These are phyloP conservation scores for Arctium lappa DNA, from an alignment of 129 eudicot genomes.

Conservation along the genomic window DNA sequence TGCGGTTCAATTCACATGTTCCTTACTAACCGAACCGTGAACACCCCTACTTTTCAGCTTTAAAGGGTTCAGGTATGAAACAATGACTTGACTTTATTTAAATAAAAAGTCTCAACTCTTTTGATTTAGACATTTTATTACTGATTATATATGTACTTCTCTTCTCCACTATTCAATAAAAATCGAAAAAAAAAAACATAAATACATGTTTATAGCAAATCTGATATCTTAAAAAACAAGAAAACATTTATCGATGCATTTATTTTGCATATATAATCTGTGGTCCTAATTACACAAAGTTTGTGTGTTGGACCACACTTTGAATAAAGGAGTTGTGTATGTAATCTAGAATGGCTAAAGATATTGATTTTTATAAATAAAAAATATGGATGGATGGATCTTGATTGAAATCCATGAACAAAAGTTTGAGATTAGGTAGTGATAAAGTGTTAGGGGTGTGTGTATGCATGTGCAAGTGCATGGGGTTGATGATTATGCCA, in stretches of 20 bases:
- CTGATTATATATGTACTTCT: neutral
- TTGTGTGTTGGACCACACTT: conserved; percentile 38
- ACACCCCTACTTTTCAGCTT: neutral
- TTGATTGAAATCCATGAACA: conserved; percentile 33
- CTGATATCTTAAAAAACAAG: conserved; percentile 15
- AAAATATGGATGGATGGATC: conserved; percentile 11
- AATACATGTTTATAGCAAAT: neutral
- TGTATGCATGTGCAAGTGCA: conserved; percentile 37
- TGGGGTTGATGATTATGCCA: conserved; percentile 40
- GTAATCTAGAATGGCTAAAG: conserved; percentile 27
- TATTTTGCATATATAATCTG: conserved; percentile 13
- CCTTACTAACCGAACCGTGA: no score
- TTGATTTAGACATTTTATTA: neutral
- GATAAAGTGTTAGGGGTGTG: conserved; percentile 35
- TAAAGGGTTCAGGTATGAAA: neutral
- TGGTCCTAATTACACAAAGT: conserved; percentile 36
- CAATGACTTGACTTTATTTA: neutral
- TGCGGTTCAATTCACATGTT: no score
- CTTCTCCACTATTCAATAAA: neutral
- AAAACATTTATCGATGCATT: conserved; percentile 16
- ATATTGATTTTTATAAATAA: conserved; percentile 9
- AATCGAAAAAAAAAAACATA: neutral
- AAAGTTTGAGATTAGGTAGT: conserved; percentile 40
- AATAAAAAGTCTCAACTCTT: neutral
- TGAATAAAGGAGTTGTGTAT: conserved; percentile 35